phyloP scores from a whole-genome alignment of 2,329 filamentous ascomycete genomes.

The Aureobasidium sp. region DNA sequence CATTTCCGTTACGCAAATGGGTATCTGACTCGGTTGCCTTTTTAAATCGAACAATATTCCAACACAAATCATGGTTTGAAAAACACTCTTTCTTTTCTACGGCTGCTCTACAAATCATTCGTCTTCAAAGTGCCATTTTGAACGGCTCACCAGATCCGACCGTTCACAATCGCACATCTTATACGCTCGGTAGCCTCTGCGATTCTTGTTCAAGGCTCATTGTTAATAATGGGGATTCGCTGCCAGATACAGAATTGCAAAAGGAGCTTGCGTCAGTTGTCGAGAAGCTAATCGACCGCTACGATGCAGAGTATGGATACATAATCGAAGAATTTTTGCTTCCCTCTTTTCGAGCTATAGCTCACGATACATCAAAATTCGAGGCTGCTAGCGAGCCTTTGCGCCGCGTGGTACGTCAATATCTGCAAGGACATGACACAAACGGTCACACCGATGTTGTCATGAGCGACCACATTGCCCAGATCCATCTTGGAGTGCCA shows the following conservation, averaged over 20 bases:
- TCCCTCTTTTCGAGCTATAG: neutral
- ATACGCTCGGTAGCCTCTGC: neutral
- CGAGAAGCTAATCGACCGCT: neutral
- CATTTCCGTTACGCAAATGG: neutral
- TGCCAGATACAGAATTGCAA: neutral
- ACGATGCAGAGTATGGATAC: neutral
- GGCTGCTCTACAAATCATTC: neutral
- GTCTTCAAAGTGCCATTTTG: neutral
- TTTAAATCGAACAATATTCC: neutral
- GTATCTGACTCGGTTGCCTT: neutral
- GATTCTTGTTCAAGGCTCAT: slow-evolving; percentile 2
- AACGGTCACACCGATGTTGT: neutral
- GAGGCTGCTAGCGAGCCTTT: neutral
- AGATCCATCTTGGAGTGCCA: neutral
- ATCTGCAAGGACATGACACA: neutral
- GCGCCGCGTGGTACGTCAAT: neutral
- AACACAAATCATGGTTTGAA: slow-evolving; percentile 1
- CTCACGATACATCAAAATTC: neutral
- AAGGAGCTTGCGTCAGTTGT: neutral
- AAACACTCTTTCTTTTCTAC: neutral
- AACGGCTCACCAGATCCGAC: neutral
- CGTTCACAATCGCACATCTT: neutral
- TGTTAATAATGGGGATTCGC: neutral
- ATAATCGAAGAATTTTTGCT: slow-evolving; percentile 8
- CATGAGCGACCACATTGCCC: neutral